Evolutionary conservation across 2,329 filamentous ascomycete species (phyloP).

Genomic region (Diaporthe sp.): DNA sequence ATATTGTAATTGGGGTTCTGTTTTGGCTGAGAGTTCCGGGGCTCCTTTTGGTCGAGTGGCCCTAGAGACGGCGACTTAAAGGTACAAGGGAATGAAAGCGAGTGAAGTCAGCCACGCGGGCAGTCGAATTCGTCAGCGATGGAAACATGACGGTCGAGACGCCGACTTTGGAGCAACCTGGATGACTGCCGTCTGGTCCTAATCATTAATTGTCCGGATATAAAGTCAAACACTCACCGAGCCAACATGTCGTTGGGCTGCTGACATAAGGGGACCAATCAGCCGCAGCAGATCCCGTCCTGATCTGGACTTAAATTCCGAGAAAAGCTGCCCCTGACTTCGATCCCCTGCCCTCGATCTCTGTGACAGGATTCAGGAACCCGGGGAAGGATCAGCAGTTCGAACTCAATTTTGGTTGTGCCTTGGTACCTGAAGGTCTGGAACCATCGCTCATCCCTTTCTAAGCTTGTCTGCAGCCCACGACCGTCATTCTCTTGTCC

Average conservation of each 20-base stretch:
- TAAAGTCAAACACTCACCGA: not conserved
- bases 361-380: conserved; percentile 19
- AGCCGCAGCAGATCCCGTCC: not conserved
- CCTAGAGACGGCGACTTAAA: not conserved
- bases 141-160: not conserved
- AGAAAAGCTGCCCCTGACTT: not conserved
- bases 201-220: not conserved
- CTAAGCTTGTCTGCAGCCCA: not conserved
- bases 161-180: not conserved
- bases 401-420: not conserved
- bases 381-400: conserved; percentile 16
- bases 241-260: conserved; percentile 11
- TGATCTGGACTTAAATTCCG: not conserved
- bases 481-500: not conserved
- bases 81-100: not conserved
- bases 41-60: not conserved
- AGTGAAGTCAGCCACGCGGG: not conserved
- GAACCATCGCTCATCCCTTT: not conserved
- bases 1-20: too few species aligned
- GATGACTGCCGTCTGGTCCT: not conserved
- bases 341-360: conserved; percentile 6
- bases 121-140: not conserved
- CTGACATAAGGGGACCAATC: conserved; percentile 18
- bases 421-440: not conserved
- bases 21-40: not conserved